Base-by-base conservation (phyloP, 2,329 filamentous ascomycete genomes). In the Hymenoscyphus scutula region DNA sequence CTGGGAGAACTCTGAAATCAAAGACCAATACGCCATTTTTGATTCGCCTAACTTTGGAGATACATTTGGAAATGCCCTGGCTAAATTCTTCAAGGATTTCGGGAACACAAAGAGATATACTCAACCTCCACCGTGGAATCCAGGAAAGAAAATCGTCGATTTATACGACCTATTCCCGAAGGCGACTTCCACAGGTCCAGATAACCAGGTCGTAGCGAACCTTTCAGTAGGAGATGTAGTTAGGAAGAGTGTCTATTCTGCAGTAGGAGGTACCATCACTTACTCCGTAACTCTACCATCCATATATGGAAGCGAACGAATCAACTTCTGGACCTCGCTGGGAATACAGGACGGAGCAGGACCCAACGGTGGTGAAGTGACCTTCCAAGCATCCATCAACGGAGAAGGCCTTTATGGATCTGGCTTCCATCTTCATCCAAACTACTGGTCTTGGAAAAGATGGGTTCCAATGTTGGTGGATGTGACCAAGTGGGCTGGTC, bases 301-400 rank as follows among this genome's bases (percentile, higher is more conserved):
- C 7, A 61, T 67, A 4, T 37, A 58, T 6, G 53, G 38, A 3
- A 51, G 45, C 19, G 56, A 67, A 37, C 57, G 65, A 11, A 59
- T 67, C 6, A 65, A 65, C 56, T 60, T 67, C 32, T 67, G 65
- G 65, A 60, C 63, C 1, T 67, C 65, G 17, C 38, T 67, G 15
- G 65, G 63, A 25, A 65, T 67, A 34, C 62, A 63, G 37, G 65
- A 67, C 45, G 65, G 63, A 4, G 65, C 63, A 2, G 65, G 65
- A 5, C 17, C 45, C 2, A 55, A 56, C 30, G 65, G 65, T 15
- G 63, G 65, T 32, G 63, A 65, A 58, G 58, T 45, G 2, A 32
- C 57, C 7, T 67, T 67, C 30, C 65, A 67, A 59, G 65, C 51
- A 2, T 58, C 57, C 1, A 57, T 62, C 19, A 64, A 67, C 30